Base-by-base conservation (phyloP, 1,284 basidiomycete genomes). In the Microbotryum saponariae region DNA sequence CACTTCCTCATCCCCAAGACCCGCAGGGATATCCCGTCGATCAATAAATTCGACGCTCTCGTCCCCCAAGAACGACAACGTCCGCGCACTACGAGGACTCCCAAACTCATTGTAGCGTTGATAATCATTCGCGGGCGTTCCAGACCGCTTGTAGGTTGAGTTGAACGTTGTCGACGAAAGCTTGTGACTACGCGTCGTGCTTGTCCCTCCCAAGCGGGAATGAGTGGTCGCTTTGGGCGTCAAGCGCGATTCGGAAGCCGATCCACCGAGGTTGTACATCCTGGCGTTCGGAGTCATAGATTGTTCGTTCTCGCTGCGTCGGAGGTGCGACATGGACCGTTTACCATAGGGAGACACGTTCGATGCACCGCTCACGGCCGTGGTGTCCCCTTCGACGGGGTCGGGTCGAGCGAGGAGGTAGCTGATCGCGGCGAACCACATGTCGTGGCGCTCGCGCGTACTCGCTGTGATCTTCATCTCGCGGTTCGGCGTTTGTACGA, bases 401-500 rank as follows among this genome's bases (percentile, higher is more conserved):
- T 64, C 64, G 10, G 88, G 87, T 25, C 89, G 83, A 44, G 86
- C 81, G 29, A 92, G 78, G 27, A 92, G 82, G 71, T 91, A 92
- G 72, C 86, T 86, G 69, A 92, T 79, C 48, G 89, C 63, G 21
- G 56, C 88, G 60, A 91, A 80, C 96, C 96, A 99, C 60, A 97
- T 88, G 67, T 97, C 92, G 75, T 99, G 96, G 55, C 92, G 82
- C 71, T 97, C 94, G 75, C 89, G 88, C 21, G 86, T 91, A 1
- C 88, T 87, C 4, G 93, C 92, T 18, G 93, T 98, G 73, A 99
- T 86, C 79, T 97, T 96, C 83, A 98, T 93, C 77, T 98, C 96
- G 62, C 94, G 82, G 65, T 91, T 87, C 6, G 89, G 87, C 0
- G 93, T 97, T 27, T 89, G 86, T 62, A 99, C 86, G 44, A 99